phyloP scores from a whole-genome alignment of 140 eudicot species.

The Senecio squalidus region DNA sequence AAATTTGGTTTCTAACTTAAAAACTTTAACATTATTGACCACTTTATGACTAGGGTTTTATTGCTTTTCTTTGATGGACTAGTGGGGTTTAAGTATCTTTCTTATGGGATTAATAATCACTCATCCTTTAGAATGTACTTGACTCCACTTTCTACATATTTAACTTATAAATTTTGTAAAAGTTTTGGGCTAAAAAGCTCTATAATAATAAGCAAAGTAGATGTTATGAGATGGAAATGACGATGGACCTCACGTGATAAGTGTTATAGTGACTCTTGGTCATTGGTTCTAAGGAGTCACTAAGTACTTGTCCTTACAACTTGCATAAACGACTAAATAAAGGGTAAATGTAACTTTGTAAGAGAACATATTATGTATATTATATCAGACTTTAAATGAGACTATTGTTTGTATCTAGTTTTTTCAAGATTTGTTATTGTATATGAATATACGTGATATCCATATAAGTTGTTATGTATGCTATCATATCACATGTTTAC shows the following conservation, averaged over 20 bases:
- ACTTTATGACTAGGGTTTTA: constrained; percentile 23
- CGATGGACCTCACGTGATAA: constrained; percentile 5
- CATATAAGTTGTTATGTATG: no score
- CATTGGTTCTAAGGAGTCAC: no score
- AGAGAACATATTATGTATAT: no score
- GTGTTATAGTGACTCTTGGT: background rate
- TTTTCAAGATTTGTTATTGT: no score
- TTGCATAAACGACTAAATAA: no score
- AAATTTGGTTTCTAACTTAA: constrained; percentile 15
- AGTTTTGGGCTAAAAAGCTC: constrained; percentile 10
- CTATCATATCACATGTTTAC: no score
- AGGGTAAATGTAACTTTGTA: no score
- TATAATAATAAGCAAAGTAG: constrained; percentile 12
- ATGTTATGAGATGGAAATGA: constrained; percentile 19
- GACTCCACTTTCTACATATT: constrained; percentile 14
- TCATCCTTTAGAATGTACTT: constrained; percentile 29
- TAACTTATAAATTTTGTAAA: constrained; percentile 5
- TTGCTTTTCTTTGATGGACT: constrained; percentile 13
- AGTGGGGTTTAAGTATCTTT: constrained; percentile 24
- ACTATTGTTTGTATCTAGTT: no score
- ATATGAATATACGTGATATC: no score
- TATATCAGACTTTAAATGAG: no score
- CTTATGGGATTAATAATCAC: constrained; percentile 33
- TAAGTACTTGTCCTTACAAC: no score
- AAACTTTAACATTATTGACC: constrained; percentile 29